These are phyloP conservation scores for Candida hispaniensis DNA, from an alignment of 805 yeast genomes.

Conservation along the genomic window DNA sequence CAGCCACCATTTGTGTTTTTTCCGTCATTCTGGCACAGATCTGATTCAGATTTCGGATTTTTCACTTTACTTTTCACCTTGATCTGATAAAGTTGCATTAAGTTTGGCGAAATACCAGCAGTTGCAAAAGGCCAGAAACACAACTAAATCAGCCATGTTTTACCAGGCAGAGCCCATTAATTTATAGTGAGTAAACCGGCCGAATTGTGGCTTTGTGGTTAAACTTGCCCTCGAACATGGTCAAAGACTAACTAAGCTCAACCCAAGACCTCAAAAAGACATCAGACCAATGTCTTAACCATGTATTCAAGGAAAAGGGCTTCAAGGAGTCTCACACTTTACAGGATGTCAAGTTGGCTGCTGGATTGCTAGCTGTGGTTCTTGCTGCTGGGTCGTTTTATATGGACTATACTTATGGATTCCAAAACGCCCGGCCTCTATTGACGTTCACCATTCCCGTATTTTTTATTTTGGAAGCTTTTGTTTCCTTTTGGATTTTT, in stretches of 20 bases:
- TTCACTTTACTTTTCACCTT: too few relatives aligned
- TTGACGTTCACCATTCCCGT: conserved; percentile 26
- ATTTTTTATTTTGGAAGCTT: conserved; percentile 24
- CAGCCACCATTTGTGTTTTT: too few relatives aligned
- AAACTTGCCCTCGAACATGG: too few relatives aligned
- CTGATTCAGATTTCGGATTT: too few relatives aligned
- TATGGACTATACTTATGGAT: conserved; percentile 28
- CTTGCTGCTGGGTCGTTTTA: conserved; percentile 26
- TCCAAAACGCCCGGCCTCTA: conserved; percentile 22
- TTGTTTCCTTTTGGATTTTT: conserved; percentile 22
- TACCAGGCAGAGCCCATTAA: conserved; percentile 17
- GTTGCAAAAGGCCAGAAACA: too few relatives aligned
- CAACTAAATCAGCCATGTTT: too few relatives aligned
- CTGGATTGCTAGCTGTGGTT: conserved; percentile 26
- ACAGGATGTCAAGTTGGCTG: conserved; percentile 24
- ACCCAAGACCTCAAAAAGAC: conserved; percentile 25
- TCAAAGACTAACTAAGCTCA: conserved; percentile 22
- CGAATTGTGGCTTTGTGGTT: too few relatives aligned
- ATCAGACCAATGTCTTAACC: conserved; percentile 25
- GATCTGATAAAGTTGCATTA: too few relatives aligned
- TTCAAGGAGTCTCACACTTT: conserved; percentile 22
- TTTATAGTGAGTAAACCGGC: conserved; percentile 19
- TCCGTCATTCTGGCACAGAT: too few relatives aligned
- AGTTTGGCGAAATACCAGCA: too few relatives aligned
- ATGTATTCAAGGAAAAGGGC: conserved; percentile 21